Base-by-base conservation (phyloP, 805 yeast genomes). In the Myxozyma geophila region DNA sequence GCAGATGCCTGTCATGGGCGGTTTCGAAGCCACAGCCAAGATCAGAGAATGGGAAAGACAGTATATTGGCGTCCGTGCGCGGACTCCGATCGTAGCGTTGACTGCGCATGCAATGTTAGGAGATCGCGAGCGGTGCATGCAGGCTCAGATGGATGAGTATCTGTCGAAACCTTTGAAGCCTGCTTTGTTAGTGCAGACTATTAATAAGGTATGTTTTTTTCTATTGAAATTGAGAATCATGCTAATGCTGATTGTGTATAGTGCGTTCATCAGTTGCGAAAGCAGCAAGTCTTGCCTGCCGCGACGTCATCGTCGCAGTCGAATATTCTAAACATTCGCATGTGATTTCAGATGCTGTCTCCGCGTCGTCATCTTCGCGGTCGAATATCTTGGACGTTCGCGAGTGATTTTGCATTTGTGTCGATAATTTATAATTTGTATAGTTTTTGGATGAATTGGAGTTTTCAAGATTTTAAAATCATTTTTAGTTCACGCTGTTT, bases 51-150 rank as follows among this genome's bases (percentile, higher is more conserved):
- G 96, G 96, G 97, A 90, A 76, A 85, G 83, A 78, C 88, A 87
- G 75, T 82, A 86, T 21, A 86, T 87, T 67, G 91, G 92, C 50
- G 82, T 87, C 57, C 82, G 89, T 39, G 85, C 87, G 65, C 82
- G 96, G 63, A 88, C 93, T 0, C 96, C 97, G 21, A 90, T 90
- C 70, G 90, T 90, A 71, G 96, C 96, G 1, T 80, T 90, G 63
- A 91, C 96, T 0, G 97, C 96, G 0, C 96, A 90, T 75, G 97
- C 97, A 2, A 91, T 90, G 97, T 80, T 90, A 78, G 97, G 96
- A 54, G 96, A 91, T 75, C 80, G 96, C 57, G 97, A 90, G 73
- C 82, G 88, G 70, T 90, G 96, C 64, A 79, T 90, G 75, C 89
- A 89, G 66, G 92, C 92, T 47, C 96, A 92, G 67, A 90, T 90